phyloP scores from a whole-genome alignment of 495 filamentous ascomycete genomes.

The Xylaria venustula region DNA sequence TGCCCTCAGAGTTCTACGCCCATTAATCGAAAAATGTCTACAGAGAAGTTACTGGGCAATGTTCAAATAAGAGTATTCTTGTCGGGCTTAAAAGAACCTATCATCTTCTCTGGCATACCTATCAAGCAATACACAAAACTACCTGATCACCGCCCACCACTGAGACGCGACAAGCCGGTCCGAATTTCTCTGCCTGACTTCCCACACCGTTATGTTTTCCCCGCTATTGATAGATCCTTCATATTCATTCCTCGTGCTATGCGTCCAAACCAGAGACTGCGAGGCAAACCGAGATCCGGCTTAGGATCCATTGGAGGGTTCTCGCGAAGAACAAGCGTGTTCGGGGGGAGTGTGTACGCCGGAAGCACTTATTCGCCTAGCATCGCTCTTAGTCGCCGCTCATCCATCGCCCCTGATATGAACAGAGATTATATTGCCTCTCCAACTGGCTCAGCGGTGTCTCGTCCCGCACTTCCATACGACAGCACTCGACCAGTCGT shows the following conservation, averaged over 20 bases:
- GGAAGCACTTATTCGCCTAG: constrained; percentile 88
- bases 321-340: constrained; percentile 67
- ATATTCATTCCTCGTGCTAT: constrained; percentile 96
- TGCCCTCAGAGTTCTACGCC: constrained; percentile 38
- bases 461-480: constrained; percentile 58
- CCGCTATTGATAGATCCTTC: constrained; percentile 84
- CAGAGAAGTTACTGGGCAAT: constrained; percentile 66
- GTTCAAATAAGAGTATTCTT: constrained; percentile 80
- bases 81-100: constrained; percentile 67
- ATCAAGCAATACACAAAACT: constrained; percentile 88
- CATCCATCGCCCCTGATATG: constrained; percentile 76
- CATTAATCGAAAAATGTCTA: constrained; percentile 60
- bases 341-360: constrained; percentile 73
- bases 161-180: constrained; percentile 95
- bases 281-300: constrained; percentile 68
- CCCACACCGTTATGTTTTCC: constrained; percentile 84
- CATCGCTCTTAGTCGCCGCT: constrained; percentile 84
- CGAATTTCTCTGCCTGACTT: constrained; percentile 83
- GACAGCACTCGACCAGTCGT: constrained; percentile 76
- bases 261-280: constrained; percentile 81
- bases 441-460: constrained; percentile 72
- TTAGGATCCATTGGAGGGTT: constrained; percentile 65
- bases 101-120: constrained; percentile 67
- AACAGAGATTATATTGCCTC: constrained; percentile 73
- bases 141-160: constrained; percentile 89